Conservation (phyloP, 768 basidiomycete species). For the Collybia nuda region DNA sequence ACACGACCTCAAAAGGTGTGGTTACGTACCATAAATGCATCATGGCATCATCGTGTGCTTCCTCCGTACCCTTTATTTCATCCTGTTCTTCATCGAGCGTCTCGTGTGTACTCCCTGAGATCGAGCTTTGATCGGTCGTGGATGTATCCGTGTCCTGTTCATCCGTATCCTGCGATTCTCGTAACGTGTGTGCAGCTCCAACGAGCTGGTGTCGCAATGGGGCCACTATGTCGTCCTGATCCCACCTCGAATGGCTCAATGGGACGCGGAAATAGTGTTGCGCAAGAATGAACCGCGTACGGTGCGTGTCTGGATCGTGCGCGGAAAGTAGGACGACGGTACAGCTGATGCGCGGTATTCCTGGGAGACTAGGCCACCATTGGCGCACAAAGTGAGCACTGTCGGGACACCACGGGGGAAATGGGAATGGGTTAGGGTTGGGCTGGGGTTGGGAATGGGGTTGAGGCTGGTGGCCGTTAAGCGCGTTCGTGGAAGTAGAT, state of each 20-base stretch:
- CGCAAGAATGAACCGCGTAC: constrained; percentile 62
- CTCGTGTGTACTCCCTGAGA: background rate
- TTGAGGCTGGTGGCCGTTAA: constrained; percentile 8
- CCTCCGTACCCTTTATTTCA: constrained; percentile 12
- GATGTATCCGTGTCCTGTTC: background rate
- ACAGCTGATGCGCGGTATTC: constrained; percentile 67
- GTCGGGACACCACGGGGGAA: constrained; percentile 70
- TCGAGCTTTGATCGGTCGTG: background rate
- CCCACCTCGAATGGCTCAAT: constrained; percentile 37
- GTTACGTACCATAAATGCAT: constrained; percentile 73
- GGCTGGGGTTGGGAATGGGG: constrained; percentile 1
- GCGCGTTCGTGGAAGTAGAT: constrained; percentile 1
- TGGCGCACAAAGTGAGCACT: constrained; percentile 77
- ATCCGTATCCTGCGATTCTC: background rate
- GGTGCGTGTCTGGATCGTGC: constrained; percentile 60
- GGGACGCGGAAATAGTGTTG: constrained; percentile 80
- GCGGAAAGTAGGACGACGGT: constrained; percentile 68
- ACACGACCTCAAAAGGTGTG: constrained; percentile 70
- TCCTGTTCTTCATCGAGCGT: background rate
- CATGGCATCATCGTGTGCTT: constrained; percentile 39
- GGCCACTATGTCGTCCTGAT: background rate
- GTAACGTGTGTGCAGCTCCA: constrained; percentile 5
- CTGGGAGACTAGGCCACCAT: constrained; percentile 74
- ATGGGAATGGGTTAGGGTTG: constrained; percentile 59
- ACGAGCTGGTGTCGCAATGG: constrained; percentile 9